Conservation (phyloP, 495 filamentous ascomycete species). For the Tuber brumale region DNA sequence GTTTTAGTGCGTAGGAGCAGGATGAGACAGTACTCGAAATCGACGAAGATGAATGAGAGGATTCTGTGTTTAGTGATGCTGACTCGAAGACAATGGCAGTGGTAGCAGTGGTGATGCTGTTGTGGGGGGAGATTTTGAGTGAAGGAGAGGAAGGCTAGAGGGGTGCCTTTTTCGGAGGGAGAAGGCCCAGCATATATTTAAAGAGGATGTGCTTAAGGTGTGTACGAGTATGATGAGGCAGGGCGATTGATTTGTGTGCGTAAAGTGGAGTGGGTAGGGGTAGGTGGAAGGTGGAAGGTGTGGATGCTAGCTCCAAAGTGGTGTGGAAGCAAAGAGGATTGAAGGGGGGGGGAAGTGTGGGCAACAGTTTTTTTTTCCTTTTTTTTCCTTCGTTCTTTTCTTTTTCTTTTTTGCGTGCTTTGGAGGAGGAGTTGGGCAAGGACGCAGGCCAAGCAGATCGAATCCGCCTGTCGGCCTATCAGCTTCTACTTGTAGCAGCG, state of each 20-base stretch:
- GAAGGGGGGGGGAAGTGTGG: conserved; percentile 25
- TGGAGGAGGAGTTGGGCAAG: conserved; percentile 32
- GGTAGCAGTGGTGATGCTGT: conserved; percentile 5
- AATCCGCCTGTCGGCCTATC: conserved; percentile 21
- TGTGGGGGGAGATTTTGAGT: not conserved
- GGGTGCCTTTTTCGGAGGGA: conserved; percentile 21
- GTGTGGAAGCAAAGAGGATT: conserved; percentile 5
- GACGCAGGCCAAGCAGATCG: conserved; percentile 32
- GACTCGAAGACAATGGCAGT: not conserved
- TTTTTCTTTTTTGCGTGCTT: conserved; percentile 17
- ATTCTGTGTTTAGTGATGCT: not conserved
- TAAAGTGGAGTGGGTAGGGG: conserved; percentile 12
- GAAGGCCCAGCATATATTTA: conserved; percentile 29
- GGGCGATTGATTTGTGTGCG: conserved; percentile 9
- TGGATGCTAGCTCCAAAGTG: not conserved
- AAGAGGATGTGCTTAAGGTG: conserved; percentile 7
- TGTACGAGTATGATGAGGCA: not conserved
- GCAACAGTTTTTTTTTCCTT: not conserved
- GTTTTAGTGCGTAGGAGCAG: not conserved
- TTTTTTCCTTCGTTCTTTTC: not conserved
- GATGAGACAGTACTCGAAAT: not conserved
- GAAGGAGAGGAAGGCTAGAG: conserved; percentile 28
- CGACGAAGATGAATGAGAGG: conserved; percentile 2
- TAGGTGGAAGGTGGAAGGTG: conserved; percentile 17
- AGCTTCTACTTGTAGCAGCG: conserved; percentile 20